phyloP scores from a whole-genome alignment of 2,329 filamentous ascomycete genomes.

The Hymenoscyphus scutula region DNA sequence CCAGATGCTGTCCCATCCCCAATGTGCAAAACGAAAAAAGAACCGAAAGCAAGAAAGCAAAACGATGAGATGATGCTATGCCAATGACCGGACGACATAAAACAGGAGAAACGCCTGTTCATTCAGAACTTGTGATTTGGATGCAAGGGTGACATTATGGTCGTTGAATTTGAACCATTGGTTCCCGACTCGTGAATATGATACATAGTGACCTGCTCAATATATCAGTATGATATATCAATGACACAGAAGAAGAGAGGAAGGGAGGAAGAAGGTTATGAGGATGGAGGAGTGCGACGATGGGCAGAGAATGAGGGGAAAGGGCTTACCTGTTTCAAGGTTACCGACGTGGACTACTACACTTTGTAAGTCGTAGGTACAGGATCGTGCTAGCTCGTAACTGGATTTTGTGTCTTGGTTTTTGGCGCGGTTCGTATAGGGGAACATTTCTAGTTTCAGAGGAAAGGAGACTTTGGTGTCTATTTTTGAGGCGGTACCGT shows the following conservation, averaged over 20 bases:
- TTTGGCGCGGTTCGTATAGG: conserved; percentile 73
- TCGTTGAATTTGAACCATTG: conserved; percentile 97
- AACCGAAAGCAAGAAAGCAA: not conserved
- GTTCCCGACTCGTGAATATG: conserved; percentile 80
- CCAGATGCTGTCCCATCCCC: not conserved
- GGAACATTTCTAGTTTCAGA: conserved; percentile 81
- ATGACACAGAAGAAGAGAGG: not conserved
- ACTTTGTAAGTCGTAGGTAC: conserved; percentile 81
- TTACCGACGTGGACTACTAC: conserved; percentile 93
- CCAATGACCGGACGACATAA: conserved; percentile 65
- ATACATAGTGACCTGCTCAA: conserved; percentile 70
- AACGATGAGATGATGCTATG: no score
- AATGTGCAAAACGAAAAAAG: not conserved
- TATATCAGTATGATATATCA: not conserved
- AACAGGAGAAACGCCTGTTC: conserved; percentile 90
- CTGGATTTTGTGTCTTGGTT: conserved; percentile 49
- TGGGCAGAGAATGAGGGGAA: not conserved
- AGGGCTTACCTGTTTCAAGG: conserved; percentile 70
- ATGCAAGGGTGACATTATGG: conserved; percentile 82
- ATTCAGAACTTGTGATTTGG: conserved; percentile 78
- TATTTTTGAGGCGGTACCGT: conserved; percentile 78
- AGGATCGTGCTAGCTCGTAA: conserved; percentile 59
- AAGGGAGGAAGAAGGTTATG: no score
- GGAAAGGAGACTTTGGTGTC: conserved; percentile 85
- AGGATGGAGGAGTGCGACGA: no score